Evolutionary conservation across 2,329 filamentous ascomycete genomes (phyloP), one percentile per base, ranked within the genome.

Genomic region (Ceratocystis eucalypticola): DNA sequence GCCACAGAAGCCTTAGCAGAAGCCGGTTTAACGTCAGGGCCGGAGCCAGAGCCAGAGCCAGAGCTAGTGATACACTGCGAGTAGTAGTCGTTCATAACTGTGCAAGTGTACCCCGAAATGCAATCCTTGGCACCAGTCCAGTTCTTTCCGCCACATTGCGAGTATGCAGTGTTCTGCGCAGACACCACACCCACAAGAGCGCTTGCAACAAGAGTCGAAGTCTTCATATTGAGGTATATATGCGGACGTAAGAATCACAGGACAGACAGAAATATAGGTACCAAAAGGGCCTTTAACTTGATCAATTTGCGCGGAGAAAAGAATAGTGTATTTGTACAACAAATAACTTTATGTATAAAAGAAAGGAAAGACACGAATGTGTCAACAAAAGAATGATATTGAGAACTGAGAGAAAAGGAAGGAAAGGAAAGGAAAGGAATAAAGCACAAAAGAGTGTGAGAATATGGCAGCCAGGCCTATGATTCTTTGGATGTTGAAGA

Each of bases 381-480:
- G 22, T 37, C 22, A 25, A 37, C n/a, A 44, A 50, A 50, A 20
- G 12, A 63, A 28, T 57, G 53, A 33, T 2, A 20, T 15, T 22
- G 30, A 28, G 7, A 28, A 57, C 25, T 53, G n/a, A n/a, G 7
- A n/a, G n/a, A 53, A 10, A 20, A 12, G 15, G n/a, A 25, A 22
- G 2, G 46, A 62, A 22, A 2, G 44, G 28, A 30, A 33, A 7
- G 30, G 30, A 33, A 62, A 28, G 7, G 4, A 48, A 45, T 22
- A 45, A 17, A 48, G 7, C 22, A 30, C 3, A 28, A 63, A 63
- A 20, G 61, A 63, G 22, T 50, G 45, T 48, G 44, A n/a, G 22
- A 48, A 63, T 17, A 50, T 50, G 61, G 61, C 61, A 46, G 46
- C 61, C 61, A 37, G 45, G 61, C 61, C 61, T 63, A 12, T 30